phyloP scores from a whole-genome alignment of 345 rosid genomes.

The Gossypium mustelinum region DNA sequence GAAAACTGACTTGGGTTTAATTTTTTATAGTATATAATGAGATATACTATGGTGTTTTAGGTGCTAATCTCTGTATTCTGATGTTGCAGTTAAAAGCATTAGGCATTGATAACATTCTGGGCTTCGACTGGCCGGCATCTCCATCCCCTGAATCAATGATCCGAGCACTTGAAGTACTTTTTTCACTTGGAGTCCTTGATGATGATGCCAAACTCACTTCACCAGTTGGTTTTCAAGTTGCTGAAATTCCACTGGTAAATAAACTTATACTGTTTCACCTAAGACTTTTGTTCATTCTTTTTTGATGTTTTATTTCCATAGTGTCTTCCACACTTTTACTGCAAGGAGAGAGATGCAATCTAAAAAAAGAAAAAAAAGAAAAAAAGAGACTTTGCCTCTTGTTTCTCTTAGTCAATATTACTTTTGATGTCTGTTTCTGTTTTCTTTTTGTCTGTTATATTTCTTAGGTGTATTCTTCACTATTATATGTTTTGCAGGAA shows the following conservation, averaged over 20 bases:
- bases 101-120: conserved; percentile 89
- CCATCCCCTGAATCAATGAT: conserved; percentile 90
- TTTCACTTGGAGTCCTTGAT: conserved; percentile 84
- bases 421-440: neutral
- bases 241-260: conserved; percentile 87
- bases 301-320: neutral
- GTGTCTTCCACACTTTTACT: neutral
- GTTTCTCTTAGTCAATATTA: neutral
- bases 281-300: neutral
- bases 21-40: neutral
- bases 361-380: neutral
- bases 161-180: conserved; percentile 88
- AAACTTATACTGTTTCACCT: neutral
- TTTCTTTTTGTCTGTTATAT: neutral
- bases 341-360: neutral
- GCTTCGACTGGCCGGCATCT: conserved; percentile 96
- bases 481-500: conserved; percentile 46
- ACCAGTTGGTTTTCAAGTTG: conserved; percentile 68
- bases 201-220: conserved; percentile 98
- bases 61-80: neutral
- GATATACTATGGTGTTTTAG: neutral
- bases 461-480: conserved; percentile 5
- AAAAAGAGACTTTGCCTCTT: neutral
- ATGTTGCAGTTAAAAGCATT: conserved; percentile 73
- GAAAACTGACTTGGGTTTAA: neutral